Percentiles rank a stretch among this genome's conserved stretches.
phyloP scores from a whole-genome alignment of 768 basidiomycete genomes.

The Gyrodon lividus region DNA sequence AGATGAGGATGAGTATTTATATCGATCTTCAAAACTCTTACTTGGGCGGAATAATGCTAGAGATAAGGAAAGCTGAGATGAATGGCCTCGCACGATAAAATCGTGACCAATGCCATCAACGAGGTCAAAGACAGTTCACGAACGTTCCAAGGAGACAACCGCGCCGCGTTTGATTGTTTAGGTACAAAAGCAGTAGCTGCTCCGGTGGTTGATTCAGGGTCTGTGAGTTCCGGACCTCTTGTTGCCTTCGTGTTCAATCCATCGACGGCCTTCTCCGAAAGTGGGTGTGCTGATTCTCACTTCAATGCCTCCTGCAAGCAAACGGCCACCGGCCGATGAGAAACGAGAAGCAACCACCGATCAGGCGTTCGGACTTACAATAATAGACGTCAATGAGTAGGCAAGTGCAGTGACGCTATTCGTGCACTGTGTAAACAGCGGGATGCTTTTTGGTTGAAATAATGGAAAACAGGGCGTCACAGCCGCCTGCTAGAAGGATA shows the following conservation, averaged over 20 bases:
- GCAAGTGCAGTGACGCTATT: neutral
- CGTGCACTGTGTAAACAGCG: neutral
- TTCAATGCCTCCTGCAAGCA: slow-evolving; percentile 4
- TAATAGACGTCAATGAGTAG: neutral
- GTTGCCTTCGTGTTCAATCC: slow-evolving; percentile 8
- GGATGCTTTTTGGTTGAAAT: neutral
- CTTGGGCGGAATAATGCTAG: neutral
- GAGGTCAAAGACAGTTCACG: slow-evolving; percentile 5
- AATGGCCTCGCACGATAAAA: neutral
- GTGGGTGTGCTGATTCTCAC: neutral
- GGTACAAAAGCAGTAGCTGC: neutral
- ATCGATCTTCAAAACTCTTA: neutral
- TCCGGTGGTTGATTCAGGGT: neutral
- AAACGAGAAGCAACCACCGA: neutral
- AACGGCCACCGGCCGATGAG: neutral
- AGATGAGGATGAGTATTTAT: slow-evolving; percentile 7
- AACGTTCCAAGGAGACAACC: slow-evolving; percentile 10
- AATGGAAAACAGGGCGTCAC: neutral
- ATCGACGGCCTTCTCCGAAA: neutral
- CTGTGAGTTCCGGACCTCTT: neutral
- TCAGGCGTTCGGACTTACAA: slow-evolving; percentile 1
- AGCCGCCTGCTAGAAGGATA: slow-evolving; percentile 1
- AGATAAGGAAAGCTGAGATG: neutral
- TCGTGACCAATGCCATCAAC: too few species aligned
- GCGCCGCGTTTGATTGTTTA: slow-evolving; percentile 3